phyloP scores from a whole-genome alignment of 148 eudicot genomes.

The Rhododendron griersonianum region DNA sequence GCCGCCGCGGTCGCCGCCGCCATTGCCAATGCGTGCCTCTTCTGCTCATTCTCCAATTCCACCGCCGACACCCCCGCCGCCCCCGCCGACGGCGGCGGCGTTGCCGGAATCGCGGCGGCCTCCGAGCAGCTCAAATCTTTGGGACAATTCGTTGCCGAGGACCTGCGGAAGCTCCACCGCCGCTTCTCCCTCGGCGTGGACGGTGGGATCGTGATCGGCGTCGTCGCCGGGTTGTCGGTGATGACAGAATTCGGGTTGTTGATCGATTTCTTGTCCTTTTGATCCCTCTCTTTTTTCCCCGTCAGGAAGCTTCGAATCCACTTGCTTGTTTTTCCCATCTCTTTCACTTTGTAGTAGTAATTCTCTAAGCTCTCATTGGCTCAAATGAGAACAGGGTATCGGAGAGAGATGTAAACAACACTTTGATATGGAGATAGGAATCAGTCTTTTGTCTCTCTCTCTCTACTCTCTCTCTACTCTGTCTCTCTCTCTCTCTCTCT shows the following conservation, averaged over 20 bases:
- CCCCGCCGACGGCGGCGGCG: neutral
- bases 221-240: constrained; percentile 22
- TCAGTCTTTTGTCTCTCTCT: neutral
- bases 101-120: constrained; percentile 2
- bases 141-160: constrained; percentile 44
- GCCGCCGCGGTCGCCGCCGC: constrained; percentile 31
- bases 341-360: neutral
- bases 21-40: constrained; percentile 46
- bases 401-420: neutral
- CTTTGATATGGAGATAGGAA: constrained; percentile 6
- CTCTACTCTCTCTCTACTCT: neutral
- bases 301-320: constrained; percentile 66
- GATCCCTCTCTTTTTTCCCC: constrained; percentile 45
- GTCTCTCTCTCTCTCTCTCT: neutral
- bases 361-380: neutral
- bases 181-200: constrained; percentile 75
- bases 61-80: neutral
- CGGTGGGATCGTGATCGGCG: constrained; percentile 37
- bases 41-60: constrained; percentile 29
- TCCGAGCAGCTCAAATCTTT: constrained; percentile 18
- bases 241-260: neutral
- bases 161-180: constrained; percentile 87
- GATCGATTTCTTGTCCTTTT: constrained; percentile 14
- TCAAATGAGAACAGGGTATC: neutral
- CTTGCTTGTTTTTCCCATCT: constrained; percentile 81